Percentiles rank a stretch among this genome's conserved stretches.
Evolutionary conservation across 306 rosid species (phyloP).

Genomic region (Psophocarpus tetragonolobus): DNA sequence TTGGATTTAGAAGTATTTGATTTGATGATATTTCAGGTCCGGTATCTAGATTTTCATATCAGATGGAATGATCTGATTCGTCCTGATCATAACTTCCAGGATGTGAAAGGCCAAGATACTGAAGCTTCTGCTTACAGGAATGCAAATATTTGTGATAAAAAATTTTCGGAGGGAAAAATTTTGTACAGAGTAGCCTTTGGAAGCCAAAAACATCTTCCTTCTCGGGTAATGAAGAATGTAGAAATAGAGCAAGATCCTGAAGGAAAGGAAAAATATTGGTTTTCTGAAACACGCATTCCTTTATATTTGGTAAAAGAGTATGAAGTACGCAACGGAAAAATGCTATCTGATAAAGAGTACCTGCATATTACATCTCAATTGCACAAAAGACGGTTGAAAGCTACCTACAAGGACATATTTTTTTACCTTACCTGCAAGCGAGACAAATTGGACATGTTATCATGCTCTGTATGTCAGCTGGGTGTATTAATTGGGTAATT

Average conservation of each 20-base stretch:
- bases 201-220: constrained; percentile 86
- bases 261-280: constrained; percentile 70
- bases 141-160: constrained; percentile 67
- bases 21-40: constrained; percentile 56
- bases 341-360: constrained; percentile 43
- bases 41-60: constrained; percentile 72
- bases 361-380: constrained; percentile 43
- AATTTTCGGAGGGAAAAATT: constrained; percentile 44
- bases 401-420: constrained; percentile 58
- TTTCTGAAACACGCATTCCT: constrained; percentile 74
- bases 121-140: constrained; percentile 85
- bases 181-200: constrained; percentile 76
- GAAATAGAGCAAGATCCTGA: constrained; percentile 60
- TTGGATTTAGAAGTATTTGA: constrained; percentile 29
- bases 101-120: constrained; percentile 74
- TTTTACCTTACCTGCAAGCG: constrained; percentile 80
- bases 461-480: constrained; percentile 76
- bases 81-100: constrained; percentile 75
- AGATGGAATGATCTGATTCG: constrained; percentile 89
- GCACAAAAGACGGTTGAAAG: constrained; percentile 50
- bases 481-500: constrained; percentile 61
- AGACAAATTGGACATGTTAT: constrained; percentile 60
- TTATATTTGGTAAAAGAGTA: constrained; percentile 79
- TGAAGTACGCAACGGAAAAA: constrained; percentile 50
- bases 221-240: constrained; percentile 78